Percentiles rank a stretch among this genome's conserved stretches.
These are phyloP conservation scores for Oenanthe sinensis DNA, from an alignment of 129 eudicot genomes.

Conservation along the genomic window DNA sequence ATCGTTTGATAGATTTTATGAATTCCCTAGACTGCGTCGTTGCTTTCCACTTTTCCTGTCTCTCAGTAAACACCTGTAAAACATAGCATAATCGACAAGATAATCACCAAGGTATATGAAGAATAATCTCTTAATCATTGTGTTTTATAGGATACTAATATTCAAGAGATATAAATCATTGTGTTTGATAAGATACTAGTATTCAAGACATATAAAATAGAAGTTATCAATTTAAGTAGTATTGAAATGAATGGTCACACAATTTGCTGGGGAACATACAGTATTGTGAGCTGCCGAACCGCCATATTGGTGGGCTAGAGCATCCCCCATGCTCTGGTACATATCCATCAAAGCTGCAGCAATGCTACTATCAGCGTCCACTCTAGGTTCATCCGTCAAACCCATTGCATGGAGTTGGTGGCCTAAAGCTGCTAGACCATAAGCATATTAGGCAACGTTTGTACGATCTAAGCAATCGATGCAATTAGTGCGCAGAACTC, in stretches of 20 bases:
- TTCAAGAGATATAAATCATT: background rate
- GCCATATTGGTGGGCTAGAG: conserved; percentile 97
- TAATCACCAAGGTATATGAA: background rate
- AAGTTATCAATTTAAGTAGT: background rate
- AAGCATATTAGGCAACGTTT: conserved; percentile 97
- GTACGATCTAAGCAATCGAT: conserved; percentile 97
- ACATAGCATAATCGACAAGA: conserved; percentile 3
- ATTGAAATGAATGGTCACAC: background rate
- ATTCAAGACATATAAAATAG: background rate
- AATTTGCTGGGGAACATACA: conserved; percentile 30
- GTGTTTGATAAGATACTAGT: background rate
- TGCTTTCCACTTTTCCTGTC: conserved; percentile 98
- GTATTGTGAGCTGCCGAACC: conserved; percentile 99
- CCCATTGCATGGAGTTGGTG: conserved; percentile 90
- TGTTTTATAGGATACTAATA: too few species aligned
- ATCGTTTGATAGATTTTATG: conserved; percentile 81
- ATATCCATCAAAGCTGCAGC: conserved; percentile 93
- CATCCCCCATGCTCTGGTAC: conserved; percentile 97
- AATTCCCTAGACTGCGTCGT: conserved; percentile 93
- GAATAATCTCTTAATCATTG: background rate
- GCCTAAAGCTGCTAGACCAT: conserved; percentile 87
- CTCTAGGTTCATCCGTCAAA: conserved; percentile 55
- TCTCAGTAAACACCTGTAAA: conserved; percentile 75
- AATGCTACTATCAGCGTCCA: conserved; percentile 83
- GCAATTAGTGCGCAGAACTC: conserved; percentile 91